A percentile compares a stretch with the other conserved stretches of the same genome.
Evolutionary conservation across 257 asterid species (phyloP).

Genomic region (Solanum paucissectum): DNA sequence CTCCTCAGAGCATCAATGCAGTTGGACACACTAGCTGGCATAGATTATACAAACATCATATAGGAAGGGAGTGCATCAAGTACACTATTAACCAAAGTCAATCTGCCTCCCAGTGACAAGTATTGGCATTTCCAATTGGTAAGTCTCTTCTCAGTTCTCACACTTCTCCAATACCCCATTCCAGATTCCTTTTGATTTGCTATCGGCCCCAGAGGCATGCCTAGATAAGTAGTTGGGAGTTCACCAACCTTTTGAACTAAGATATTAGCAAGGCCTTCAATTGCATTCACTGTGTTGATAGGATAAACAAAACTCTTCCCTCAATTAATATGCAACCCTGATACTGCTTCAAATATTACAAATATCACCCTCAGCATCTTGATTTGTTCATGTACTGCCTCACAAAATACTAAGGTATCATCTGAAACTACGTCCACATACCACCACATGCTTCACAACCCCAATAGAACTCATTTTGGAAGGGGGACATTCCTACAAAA

Average conservation of each 20-base stretch:
- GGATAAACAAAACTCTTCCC: not conserved
- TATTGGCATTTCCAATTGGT: not conserved
- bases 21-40: not conserved
- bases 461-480: not conserved
- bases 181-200: not conserved
- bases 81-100: not conserved
- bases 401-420: not conserved
- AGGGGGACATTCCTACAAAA: not conserved
- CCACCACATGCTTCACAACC: not conserved
- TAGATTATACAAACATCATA: not conserved
- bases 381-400: not conserved
- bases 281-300: not conserved
- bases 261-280: not conserved
- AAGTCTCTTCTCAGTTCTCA: not conserved
- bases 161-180: not conserved
- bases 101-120: not conserved
- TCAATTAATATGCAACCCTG: not conserved
- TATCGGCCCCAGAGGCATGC: not conserved
- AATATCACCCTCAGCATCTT: not conserved
- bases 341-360: not conserved
- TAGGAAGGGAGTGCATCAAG: not conserved
- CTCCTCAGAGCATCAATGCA: not conserved
- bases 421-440: not conserved
- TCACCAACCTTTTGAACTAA: not conserved
- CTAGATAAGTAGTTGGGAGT: not conserved